Conservation (phyloP, 352 stramenopile genomes). For the Globisporangium nodosum region DNA sequence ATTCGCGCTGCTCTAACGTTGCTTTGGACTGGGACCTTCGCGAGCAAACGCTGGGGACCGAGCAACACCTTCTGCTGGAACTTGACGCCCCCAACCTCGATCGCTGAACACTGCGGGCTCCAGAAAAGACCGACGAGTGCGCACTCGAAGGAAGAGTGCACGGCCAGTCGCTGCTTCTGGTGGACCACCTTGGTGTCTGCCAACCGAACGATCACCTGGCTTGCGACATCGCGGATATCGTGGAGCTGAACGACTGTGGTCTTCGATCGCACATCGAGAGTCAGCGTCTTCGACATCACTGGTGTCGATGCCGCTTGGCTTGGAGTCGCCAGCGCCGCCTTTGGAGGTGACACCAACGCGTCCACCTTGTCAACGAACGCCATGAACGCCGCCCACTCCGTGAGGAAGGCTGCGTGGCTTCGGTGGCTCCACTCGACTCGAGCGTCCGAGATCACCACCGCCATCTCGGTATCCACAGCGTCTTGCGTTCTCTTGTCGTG, state of each 20-base stretch:
- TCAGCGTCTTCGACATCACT: conserved; percentile 16
- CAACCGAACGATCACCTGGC: conserved; percentile 15
- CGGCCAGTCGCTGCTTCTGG: conserved; percentile 22
- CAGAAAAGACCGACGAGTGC: conserved; percentile 18
- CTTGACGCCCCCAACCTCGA: conserved; percentile 17
- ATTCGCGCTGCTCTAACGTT: conserved; percentile 14
- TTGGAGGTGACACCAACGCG: conserved; percentile 25
- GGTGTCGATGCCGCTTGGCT: not conserved
- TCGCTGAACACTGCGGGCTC: conserved; percentile 9
- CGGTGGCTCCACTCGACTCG: conserved; percentile 30
- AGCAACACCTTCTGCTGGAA: conserved; percentile 21
- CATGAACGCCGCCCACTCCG: conserved; percentile 21
- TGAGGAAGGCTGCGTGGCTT: conserved; percentile 24
- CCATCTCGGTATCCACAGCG: conserved; percentile 21
- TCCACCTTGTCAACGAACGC: conserved; percentile 30
- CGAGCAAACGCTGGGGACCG: conserved; percentile 14
- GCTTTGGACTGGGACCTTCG: conserved; percentile 9
- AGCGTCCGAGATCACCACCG: conserved; percentile 20
- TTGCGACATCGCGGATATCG: conserved; percentile 23
- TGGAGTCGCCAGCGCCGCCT: not conserved
- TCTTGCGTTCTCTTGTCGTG: conserved; percentile 19
- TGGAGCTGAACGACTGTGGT: conserved; percentile 17
- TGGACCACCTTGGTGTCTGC: conserved; percentile 18
- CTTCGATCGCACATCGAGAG: conserved; percentile 22
- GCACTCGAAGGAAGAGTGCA: conserved; percentile 25